phyloP scores from a whole-genome alignment of 208 protist genomes.

The Acanthamoeba polyphaga region DNA sequence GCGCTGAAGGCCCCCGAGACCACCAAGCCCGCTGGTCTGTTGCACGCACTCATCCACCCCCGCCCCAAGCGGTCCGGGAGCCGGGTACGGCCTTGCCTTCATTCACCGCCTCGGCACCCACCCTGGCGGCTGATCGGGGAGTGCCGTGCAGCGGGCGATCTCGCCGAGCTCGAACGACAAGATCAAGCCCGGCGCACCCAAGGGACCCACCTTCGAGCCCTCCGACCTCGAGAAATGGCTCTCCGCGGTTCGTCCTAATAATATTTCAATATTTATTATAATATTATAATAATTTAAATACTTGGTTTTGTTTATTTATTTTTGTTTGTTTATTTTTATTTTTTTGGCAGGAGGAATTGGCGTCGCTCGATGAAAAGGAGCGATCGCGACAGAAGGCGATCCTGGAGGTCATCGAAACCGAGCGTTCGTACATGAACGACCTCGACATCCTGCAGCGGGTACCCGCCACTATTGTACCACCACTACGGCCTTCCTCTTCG shows the following conservation, averaged over 20 bases:
- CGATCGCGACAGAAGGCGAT: conserved; percentile 12
- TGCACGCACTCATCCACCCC: background rate
- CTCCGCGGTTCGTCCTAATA: background rate
- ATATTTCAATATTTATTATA: too few species aligned
- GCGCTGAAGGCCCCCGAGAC: background rate
- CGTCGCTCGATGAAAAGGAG: background rate
- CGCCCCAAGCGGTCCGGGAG: background rate
- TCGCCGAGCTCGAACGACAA: background rate
- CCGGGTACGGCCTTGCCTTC: background rate
- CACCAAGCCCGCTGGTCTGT: background rate
- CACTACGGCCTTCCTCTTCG: background rate
- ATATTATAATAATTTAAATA: too few species aligned
- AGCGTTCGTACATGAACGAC: conserved; percentile 40
- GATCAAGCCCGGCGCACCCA: background rate
- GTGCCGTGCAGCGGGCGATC: background rate
- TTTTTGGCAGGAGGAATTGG: background rate
- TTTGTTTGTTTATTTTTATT: too few species aligned
- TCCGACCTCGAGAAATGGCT: conserved; percentile 30
- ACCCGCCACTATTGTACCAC: background rate
- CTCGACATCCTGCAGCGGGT: conserved; percentile 28
- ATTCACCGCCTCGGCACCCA: too few species aligned
- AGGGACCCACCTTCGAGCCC: conserved; percentile 17
- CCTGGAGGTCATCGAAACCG: conserved; percentile 31
- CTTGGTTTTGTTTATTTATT: too few species aligned
- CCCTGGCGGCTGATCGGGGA: background rate